Conservation (phyloP, 2,329 filamentous ascomycete genomes). For the Calonectria montana region DNA sequence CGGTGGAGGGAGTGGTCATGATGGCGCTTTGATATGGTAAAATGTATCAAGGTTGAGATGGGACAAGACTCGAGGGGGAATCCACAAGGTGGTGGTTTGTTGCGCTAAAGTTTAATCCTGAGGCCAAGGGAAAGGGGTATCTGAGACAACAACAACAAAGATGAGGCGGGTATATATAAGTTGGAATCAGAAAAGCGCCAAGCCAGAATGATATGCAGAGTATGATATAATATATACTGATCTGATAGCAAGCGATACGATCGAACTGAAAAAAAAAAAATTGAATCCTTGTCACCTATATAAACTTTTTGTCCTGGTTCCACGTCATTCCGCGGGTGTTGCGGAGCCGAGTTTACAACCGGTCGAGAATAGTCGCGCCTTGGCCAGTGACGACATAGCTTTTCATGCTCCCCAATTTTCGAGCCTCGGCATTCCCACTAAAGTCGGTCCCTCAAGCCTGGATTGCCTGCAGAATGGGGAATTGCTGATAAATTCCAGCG, state of each 20-base stretch:
- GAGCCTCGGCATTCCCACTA: constrained; percentile 3
- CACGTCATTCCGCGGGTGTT: neutral
- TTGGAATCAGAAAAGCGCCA: neutral
- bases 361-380: neutral
- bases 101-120: neutral
- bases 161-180: neutral
- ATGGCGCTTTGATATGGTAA: neutral
- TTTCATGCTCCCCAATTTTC: neutral
- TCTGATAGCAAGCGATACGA: neutral
- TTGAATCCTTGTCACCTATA: neutral
- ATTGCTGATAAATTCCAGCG: neutral
- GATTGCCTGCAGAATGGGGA: neutral
- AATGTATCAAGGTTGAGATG: neutral
- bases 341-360: neutral
- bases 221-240: neutral
- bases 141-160: neutral
- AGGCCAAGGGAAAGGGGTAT: neutral
- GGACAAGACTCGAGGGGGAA: neutral
- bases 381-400: constrained; percentile 3
- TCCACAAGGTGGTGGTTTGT: neutral
- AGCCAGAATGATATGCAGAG: neutral
- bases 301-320: neutral
- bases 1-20: constrained; percentile 55
- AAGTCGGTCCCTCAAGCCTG: neutral
- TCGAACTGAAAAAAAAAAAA: neutral